Evolutionary conservation across 2,329 filamentous ascomycete species (phyloP).

Genomic region (Neofusicoccum laricinum): DNA sequence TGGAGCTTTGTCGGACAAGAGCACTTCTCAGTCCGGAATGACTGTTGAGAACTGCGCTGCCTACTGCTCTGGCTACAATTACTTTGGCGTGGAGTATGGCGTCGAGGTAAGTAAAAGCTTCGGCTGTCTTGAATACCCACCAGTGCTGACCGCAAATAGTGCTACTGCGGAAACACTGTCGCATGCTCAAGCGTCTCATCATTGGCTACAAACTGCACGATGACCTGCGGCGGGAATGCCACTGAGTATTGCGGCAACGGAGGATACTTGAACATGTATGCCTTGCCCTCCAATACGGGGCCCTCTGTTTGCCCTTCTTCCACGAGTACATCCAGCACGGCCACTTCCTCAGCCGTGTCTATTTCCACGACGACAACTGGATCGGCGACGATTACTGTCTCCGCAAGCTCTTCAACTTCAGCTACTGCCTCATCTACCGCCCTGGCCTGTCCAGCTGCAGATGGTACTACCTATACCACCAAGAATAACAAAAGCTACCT

Average conservation of each 20-base stretch:
- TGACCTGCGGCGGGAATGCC: constrained; percentile 25
- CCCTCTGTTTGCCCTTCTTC: not conserved
- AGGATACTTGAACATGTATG: constrained; percentile 27
- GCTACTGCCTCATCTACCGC: not conserved
- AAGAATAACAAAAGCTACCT: not conserved
- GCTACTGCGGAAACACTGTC: constrained; percentile 28
- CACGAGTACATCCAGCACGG: not conserved
- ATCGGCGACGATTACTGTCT: not conserved
- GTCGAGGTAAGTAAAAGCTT: constrained; percentile 21
- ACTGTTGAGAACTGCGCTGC: constrained; percentile 39
- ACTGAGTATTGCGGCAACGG: constrained; percentile 29
- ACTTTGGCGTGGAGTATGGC: constrained; percentile 39
- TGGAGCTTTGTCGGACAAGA: constrained; percentile 26
- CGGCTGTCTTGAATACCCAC: too few relatives aligned
- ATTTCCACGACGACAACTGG: not conserved
- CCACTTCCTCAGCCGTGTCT: not conserved
- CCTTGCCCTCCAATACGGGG: constrained; percentile 7
- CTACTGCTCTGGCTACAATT: constrained; percentile 35
- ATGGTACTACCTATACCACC: not conserved
- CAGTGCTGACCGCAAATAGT: not conserved
- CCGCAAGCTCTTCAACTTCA: not conserved
- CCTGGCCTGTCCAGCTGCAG: not conserved
- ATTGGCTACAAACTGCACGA: constrained; percentile 24
- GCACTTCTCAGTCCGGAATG: constrained; percentile 30
- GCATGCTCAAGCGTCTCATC: constrained; percentile 19